Evolutionary conservation across 345 rosid genomes (phyloP), one percentile per base, ranked within the genome.

Genomic region (Bruguiera gymnorhiza): DNA sequence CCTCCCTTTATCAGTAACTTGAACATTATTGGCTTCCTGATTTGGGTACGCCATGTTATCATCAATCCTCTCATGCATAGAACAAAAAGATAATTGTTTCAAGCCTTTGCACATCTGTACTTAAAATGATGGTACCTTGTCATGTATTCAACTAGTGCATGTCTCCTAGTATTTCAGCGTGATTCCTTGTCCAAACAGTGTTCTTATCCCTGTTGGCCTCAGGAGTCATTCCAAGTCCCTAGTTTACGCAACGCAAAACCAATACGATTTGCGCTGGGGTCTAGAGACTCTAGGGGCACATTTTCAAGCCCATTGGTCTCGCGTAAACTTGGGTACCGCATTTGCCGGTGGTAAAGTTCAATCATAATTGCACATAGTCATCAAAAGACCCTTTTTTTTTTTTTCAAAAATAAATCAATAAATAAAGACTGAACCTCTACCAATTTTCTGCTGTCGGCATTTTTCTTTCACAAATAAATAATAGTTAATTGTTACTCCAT

Each of bases 71-170:
- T 54, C 27, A 8, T 54, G 58, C 24, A 54, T 54, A 29, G 29
- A 55, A 55, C 59, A 55, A 55, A 55, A 55, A 29, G 59, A 26
- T 23, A 29, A 7, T 9, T 23, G 29, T 26, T 63, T 65, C 58
- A 50, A 56, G 59, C 67, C 74, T 70, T 70, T 50, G 26, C 60
- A 58, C 18, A 8, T 13, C 63, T 55, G 27, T 7, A 55, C 24
- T 23, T 55, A 21, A 21, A 55, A 55, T 55, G 11, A 23, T 55
- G 59, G 59, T 18, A 5, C 27, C 8, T 21, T 55, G 6, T 8
- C 23, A 55, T 55, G 59, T 8, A 55, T n/a, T 26, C 27, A 55
- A 55, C 59, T 23, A 55, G 29, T 23, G 59, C 15, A 2, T 55
- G 29, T 55, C 59, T 23, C 59, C 59, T 55, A 23, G 59, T 23